Evolutionary conservation across 2,329 filamentous ascomycete species (phyloP), one percentile per base, ranked within the genome.

Genomic region (Sordariomycetes sp.): DNA sequence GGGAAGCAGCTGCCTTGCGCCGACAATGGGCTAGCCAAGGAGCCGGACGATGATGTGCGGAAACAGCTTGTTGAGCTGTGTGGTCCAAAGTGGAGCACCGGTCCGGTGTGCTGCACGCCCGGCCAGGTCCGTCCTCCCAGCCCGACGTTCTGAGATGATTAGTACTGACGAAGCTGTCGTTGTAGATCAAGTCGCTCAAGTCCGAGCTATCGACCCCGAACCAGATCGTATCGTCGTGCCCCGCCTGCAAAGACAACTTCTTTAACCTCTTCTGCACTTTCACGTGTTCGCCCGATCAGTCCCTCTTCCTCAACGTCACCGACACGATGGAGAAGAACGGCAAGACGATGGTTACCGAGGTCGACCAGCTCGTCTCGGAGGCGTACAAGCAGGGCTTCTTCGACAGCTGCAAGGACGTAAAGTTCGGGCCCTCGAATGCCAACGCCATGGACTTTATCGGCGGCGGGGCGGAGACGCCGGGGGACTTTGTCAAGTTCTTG

Each of bases 221-320:
- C 64, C 84, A 86, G 59, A 87, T 99, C 66, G 90, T 99, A 68
- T 85, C 90, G 28, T 90, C 90, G 10, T 99, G 94, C 69, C 94
- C 94, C 1, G 94, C 95, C 35, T 99, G 94, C 80, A 95, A 94
- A 71, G 87, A 91, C 65, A 99, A 99, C 76, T 99, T 99, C 76
- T 97, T 89, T 77, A 95, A 99, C 74, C 78, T 95, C 52, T 99
- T 99, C 71, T 99, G 94, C 74, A 95, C 90, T 4, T 97, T 99
- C 67, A 97, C 91, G 2, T 99, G 95, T 74, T 99, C 94, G 4
- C 92, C 95, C 6, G 87, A 99, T 66, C 94, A 99, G 69, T 96
- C 90, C 0, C 76, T 95, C 0, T 99, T 99, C 67, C 77, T 99
- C 68, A 99, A 99, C 65, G 84, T 99, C 51, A 97, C 94, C 12